These are phyloP conservation scores for Penstemon barbatus DNA, from an alignment of 257 asterid species.

Conservation along the genomic window DNA sequence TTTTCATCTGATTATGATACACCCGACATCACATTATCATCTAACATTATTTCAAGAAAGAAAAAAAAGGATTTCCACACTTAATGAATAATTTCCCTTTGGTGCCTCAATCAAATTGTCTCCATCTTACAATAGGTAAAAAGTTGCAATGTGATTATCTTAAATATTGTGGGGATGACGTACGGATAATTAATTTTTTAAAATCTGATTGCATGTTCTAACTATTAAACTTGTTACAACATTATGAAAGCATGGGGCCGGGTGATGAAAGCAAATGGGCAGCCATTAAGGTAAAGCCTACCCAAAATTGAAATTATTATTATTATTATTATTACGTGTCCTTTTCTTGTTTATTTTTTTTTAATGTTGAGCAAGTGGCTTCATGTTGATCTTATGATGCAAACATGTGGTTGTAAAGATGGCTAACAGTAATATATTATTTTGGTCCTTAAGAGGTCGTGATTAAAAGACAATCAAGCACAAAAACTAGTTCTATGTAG, in stretches of 20 bases:
- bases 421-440: neutral
- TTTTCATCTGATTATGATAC: too few relatives aligned
- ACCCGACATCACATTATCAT: neutral
- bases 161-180: neutral
- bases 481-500: too few relatives aligned
- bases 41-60: neutral
- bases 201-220: neutral
- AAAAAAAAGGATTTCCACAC: neutral
- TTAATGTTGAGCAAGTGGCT: conserved; percentile 18
- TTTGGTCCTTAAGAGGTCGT: neutral
- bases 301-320: neutral
- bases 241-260: neutral
- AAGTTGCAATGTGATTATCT: neutral
- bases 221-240: neutral
- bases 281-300: conserved; percentile 15
- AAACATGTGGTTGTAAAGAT: neutral
- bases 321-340: neutral
- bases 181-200: neutral
- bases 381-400: neutral
- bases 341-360: conserved; percentile 15
- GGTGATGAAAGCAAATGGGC: conserved; percentile 21
- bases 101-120: neutral
- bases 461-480: neutral
- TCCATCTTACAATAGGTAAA: neutral
- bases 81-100: neutral